phyloP scores from a whole-genome alignment of 305 asterid species.

The Fraxinus xanthoxyloides region DNA sequence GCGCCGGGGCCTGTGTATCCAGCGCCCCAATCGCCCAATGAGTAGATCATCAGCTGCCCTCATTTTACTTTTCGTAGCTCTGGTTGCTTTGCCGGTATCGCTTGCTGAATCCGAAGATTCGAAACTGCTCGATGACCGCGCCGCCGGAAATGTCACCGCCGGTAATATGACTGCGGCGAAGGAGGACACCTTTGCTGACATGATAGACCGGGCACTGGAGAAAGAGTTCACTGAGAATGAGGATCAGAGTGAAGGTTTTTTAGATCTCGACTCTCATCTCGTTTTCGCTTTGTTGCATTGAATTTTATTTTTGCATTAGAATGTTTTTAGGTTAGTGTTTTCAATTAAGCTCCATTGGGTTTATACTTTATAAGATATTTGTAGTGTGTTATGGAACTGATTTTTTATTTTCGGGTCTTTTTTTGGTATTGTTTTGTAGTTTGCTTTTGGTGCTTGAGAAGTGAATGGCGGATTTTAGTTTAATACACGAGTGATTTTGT shows the following conservation, averaged over 20 bases:
- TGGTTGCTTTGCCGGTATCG: constrained; percentile 17
- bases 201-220: constrained; percentile 93
- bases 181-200: constrained; percentile 88
- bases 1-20: constrained; percentile 50
- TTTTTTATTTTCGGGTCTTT: not conserved
- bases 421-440: not conserved
- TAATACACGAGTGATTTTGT: not conserved
- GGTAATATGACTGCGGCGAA: constrained; percentile 49
- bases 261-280: constrained; percentile 42
- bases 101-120: constrained; percentile 32
- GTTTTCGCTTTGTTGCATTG: not conserved
- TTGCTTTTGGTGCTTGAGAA: not conserved
- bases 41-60: constrained; percentile 40
- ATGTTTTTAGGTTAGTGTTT: not conserved
- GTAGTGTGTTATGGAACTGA: not conserved
- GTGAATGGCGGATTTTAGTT: not conserved
- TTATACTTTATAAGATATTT: not conserved
- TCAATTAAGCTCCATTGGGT: not conserved
- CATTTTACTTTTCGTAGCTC: constrained; percentile 30
- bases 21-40: constrained; percentile 43
- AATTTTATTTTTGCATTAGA: not conserved
- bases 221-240: constrained; percentile 92
- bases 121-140: constrained; percentile 31
- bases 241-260: constrained; percentile 80
- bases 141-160: constrained; percentile 31